Evolutionary conservation across 2,329 filamentous ascomycete genomes (phyloP).

Genomic region (Sordariomycetes sp.): DNA sequence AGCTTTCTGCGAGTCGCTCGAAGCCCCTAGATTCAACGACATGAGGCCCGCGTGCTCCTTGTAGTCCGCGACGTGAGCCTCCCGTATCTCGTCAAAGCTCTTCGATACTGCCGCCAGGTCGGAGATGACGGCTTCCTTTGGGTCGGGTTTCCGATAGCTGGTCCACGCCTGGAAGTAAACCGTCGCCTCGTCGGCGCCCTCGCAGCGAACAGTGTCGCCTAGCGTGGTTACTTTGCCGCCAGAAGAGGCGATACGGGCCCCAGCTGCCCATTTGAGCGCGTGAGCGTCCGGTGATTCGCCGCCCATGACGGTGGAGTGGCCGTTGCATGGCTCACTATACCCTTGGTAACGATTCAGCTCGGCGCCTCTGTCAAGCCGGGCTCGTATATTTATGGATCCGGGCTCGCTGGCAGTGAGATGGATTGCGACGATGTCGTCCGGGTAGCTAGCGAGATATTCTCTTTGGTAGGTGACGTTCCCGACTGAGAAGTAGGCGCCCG

Average conservation of each 20-base stretch:
- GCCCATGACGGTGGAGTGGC: constrained; percentile 5
- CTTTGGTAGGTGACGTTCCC: constrained; percentile 11
- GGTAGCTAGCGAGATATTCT: constrained; percentile 14
- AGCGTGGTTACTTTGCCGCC: constrained; percentile 10
- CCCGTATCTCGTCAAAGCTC: background rate
- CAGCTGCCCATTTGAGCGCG: constrained; percentile 9
- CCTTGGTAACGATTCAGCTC: constrained; percentile 4
- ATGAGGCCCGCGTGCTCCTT: constrained; percentile 6
- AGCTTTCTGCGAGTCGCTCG: constrained; percentile 5
- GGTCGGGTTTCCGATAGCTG: constrained; percentile 9
- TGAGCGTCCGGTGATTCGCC: constrained; percentile 8
- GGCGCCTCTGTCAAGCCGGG: constrained; percentile 4
- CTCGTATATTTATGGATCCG: constrained; percentile 5
- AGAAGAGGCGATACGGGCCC: constrained; percentile 9
- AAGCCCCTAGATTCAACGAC: constrained; percentile 9
- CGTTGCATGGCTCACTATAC: constrained; percentile 3
- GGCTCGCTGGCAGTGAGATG: constrained; percentile 10
- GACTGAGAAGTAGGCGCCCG: constrained; percentile 8
- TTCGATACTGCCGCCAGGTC: constrained; percentile 8
- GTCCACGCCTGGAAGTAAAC: constrained; percentile 13
- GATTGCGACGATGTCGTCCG: constrained; percentile 12
- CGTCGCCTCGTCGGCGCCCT: constrained; percentile 11
- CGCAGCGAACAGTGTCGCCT: constrained; percentile 11
- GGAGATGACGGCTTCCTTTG: constrained; percentile 7
- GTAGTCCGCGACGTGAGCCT: constrained; percentile 7